Base-by-base conservation (phyloP, 306 rosid genomes). In the Biancaea sappan region DNA sequence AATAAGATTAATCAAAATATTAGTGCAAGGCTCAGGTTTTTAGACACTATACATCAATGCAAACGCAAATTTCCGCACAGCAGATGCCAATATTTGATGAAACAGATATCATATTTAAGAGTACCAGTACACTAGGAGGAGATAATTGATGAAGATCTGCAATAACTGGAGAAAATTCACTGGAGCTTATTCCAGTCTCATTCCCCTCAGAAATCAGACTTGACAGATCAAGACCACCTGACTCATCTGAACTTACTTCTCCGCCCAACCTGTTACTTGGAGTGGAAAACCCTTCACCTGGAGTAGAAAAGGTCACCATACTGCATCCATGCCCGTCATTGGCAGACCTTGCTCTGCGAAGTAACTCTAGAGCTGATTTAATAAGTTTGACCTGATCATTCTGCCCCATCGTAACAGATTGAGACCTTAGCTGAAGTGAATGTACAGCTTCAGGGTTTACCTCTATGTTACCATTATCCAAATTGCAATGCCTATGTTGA, bases 71-170 rank as follows among this genome's bases (percentile, higher is more conserved):
- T 22, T 41, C 66, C 32, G 46, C 41, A 35, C 25, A 63, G 59
- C 58, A 79, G 21, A 58, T 70, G 47, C 72, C 56, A 54, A 56
- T 31, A 71, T 79, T 79, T 71, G 35, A 41, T 43, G 41, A 35
- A 60, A 24, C 6, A 52, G 34, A 50, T 41, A 69, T 16, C 31
- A 62, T 37, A 52, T 60, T 16, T 31, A 34, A 26, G 34, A 79
- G 52, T 84, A 84, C 91, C 89, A 87, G 77, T 59, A 84, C 88
- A 78, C 88, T 88, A 46, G 88, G 86, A 73, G 89, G 94, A 75
- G 93, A 88, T 75, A 84, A 67, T 41, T 19, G 87, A 63, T 9
- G 73, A 37, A 57, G 63, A 75, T 84, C 85, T 56, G 64, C 83
- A 80, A 48, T 79, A 52, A 26, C 59, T 77, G 43, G 80, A 54